These are phyloP conservation scores for Claviceps spartinae DNA, from an alignment of 2,329 filamentous ascomycete genomes.

Conservation along the genomic window DNA sequence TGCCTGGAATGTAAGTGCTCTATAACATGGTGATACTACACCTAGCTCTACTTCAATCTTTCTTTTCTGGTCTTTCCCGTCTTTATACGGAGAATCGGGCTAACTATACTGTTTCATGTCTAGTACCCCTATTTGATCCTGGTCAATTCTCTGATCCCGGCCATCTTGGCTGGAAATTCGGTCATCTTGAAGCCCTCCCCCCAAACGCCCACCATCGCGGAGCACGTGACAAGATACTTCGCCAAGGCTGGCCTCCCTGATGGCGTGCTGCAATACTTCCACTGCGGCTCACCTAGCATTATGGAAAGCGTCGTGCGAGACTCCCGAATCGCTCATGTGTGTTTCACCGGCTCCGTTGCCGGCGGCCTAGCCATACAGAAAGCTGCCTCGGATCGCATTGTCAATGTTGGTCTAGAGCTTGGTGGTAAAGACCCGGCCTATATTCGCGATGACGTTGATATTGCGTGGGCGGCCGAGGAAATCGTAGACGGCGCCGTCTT, in stretches of 20 bases:
- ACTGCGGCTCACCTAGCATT: slow-evolving; percentile 64
- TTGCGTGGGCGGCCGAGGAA: slow-evolving; percentile 83
- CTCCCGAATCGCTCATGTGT: slow-evolving; percentile 65
- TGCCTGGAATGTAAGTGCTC: slow-evolving; percentile 74
- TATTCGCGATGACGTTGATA: slow-evolving; percentile 70
- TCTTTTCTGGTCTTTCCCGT: not conserved
- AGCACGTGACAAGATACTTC: slow-evolving; percentile 69
- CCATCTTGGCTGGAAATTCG: slow-evolving; percentile 78
- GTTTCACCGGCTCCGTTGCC: slow-evolving; percentile 87
- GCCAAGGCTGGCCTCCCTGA: slow-evolving; percentile 65
- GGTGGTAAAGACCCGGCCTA: slow-evolving; percentile 95
- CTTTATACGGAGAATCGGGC: not conserved
- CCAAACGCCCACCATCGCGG: slow-evolving; percentile 83
- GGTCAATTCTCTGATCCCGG: slow-evolving; percentile 83
- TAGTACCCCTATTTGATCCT: slow-evolving; percentile 92
- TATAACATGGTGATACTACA: not conserved
- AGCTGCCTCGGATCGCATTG: slow-evolving; percentile 69
- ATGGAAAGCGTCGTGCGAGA: slow-evolving; percentile 70
- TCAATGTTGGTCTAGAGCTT: slow-evolving; percentile 78
- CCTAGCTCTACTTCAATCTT: not conserved
- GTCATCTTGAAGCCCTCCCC: slow-evolving; percentile 92
- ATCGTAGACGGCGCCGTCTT: slow-evolving; percentile 94
- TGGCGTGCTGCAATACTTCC: slow-evolving; percentile 83
- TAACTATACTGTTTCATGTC: slow-evolving; percentile 1
- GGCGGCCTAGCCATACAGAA: slow-evolving; percentile 77